These are phyloP conservation scores for Colletotrichum lini DNA, from an alignment of 2,329 filamentous ascomycete genomes.

Conservation along the genomic window DNA sequence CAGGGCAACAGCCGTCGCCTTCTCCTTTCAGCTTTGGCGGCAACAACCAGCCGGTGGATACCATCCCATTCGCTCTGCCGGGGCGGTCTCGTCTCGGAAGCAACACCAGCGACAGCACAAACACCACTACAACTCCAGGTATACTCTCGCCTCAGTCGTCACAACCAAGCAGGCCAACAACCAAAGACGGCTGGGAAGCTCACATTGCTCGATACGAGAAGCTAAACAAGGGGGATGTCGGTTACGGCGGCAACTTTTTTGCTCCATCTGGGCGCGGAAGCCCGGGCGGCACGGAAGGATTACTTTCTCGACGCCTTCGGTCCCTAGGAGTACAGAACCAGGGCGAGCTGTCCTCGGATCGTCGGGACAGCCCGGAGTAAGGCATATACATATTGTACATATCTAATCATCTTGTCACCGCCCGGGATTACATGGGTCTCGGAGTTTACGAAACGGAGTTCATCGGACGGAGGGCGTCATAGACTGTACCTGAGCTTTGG, in stretches of 20 bases:
- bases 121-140: constrained; percentile 42
- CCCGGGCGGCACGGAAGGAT: constrained; percentile 69
- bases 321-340: constrained; percentile 67
- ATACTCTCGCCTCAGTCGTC: constrained; percentile 48
- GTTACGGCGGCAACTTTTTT: constrained; percentile 73
- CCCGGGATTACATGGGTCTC: background rate
- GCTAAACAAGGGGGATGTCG: constrained; percentile 74
- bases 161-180: constrained; percentile 52
- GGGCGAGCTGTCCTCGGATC: constrained; percentile 13
- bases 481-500: background rate
- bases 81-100: constrained; percentile 51
- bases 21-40: constrained; percentile 49
- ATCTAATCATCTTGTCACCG: background rate
- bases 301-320: constrained; percentile 79
- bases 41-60: constrained; percentile 59
- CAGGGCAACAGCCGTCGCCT: constrained; percentile 44
- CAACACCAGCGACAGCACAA: constrained; percentile 50
- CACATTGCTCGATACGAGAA: constrained; percentile 70
- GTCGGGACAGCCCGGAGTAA: constrained; percentile 1
- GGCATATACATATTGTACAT: constrained; percentile 13
- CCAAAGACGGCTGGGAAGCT: constrained; percentile 53
- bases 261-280: constrained; percentile 54
- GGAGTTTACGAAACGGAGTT: constrained; percentile 1
- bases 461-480: constrained; percentile 13
- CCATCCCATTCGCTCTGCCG: constrained; percentile 64